phyloP scores from a whole-genome alignment of 495 filamentous ascomycete genomes.

The Aspergillus ellipticus region DNA sequence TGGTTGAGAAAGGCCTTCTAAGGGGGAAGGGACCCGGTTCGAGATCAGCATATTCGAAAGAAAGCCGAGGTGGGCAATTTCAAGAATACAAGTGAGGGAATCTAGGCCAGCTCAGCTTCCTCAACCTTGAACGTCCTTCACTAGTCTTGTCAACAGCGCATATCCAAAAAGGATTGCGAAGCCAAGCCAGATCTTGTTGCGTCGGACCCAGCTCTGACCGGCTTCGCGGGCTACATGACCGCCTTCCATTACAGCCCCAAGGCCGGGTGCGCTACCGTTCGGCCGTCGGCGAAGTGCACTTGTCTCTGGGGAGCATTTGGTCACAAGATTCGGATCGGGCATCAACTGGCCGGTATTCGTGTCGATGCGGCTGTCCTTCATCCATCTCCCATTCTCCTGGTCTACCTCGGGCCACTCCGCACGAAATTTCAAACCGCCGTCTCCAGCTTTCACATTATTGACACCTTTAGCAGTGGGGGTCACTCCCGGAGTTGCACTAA shows the following conservation, averaged over 20 bases:
- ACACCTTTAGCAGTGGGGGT: constrained; percentile 49
- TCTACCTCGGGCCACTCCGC: constrained; percentile 89
- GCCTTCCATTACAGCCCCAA: constrained; percentile 78
- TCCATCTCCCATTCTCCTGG: constrained; percentile 90
- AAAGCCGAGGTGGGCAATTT: neutral
- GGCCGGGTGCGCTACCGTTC: constrained; percentile 61
- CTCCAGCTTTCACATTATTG: constrained; percentile 73
- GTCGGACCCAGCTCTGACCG: constrained; percentile 73
- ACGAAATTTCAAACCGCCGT: constrained; percentile 87
- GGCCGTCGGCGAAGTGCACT: constrained; percentile 64
- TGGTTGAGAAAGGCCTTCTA: neutral
- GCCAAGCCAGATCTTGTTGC: constrained; percentile 70
- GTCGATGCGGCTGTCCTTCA: constrained; percentile 79
- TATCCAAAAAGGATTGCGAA: constrained; percentile 69
- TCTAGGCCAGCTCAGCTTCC: neutral
- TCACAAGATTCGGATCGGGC: constrained; percentile 36
- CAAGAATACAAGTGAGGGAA: constrained; percentile 10
- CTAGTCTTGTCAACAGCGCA: constrained; percentile 69
- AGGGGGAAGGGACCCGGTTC: neutral
- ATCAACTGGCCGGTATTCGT: constrained; percentile 64
- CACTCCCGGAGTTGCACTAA: constrained; percentile 45
- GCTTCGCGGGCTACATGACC: constrained; percentile 69
- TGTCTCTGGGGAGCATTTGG: constrained; percentile 57
- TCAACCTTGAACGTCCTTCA: constrained; percentile 54
- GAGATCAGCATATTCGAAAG: neutral